phyloP scores from a whole-genome alignment of 306 rosid species.

The Ceratonia siliqua region DNA sequence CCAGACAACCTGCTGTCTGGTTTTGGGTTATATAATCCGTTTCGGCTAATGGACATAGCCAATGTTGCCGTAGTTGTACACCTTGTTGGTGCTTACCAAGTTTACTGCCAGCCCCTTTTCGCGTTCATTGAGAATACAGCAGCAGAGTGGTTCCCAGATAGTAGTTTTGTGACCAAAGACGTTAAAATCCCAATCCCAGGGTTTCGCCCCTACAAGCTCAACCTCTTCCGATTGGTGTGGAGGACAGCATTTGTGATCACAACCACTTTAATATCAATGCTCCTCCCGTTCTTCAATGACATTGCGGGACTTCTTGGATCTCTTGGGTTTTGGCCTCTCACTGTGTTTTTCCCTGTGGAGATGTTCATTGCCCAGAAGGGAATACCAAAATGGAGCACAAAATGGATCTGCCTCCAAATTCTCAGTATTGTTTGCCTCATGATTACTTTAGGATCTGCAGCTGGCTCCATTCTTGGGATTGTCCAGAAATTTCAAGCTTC shows the following conservation, averaged over 20 bases:
- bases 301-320: conserved; percentile 79
- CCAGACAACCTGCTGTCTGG: conserved; percentile 85
- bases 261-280: conserved; percentile 63
- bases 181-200: conserved; percentile 40
- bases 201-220: conserved; percentile 44
- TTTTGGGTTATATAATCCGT: conserved; percentile 75
- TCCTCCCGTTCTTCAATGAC: conserved; percentile 74
- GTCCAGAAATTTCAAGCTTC: conserved; percentile 48
- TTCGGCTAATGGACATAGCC: conserved; percentile 81
- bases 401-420: conserved; percentile 67
- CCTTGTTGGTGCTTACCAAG: conserved; percentile 88
- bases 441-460: conserved; percentile 61
- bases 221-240: conserved; percentile 64
- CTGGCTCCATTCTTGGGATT: conserved; percentile 71
- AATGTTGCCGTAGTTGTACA: conserved; percentile 77
- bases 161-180: conserved; percentile 50
- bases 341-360: conserved; percentile 78
- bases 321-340: conserved; percentile 79
- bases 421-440: conserved; percentile 63
- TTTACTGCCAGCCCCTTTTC: conserved; percentile 70
- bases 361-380: conserved; percentile 70
- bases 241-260: conserved; percentile 62
- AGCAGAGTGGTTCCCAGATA: conserved; percentile 42
- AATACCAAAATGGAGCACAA: conserved; percentile 67
- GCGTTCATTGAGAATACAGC: conserved; percentile 61